These are phyloP conservation scores for Sphagnum magellanicum DNA, from an alignment of 228 moss, liverwort and hornwort genomes.

Conservation along the genomic window DNA sequence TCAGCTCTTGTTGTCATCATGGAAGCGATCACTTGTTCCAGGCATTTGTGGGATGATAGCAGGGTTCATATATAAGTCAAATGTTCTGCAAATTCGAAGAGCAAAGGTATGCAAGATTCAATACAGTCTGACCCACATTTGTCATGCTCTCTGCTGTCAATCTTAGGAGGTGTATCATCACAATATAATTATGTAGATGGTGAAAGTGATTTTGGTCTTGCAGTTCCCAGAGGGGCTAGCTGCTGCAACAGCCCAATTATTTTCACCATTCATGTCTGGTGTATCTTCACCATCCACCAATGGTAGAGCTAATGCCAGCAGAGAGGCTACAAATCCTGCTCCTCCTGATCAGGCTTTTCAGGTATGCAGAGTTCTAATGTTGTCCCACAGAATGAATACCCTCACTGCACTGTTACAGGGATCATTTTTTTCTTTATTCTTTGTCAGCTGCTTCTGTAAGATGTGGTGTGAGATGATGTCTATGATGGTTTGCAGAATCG, in stretches of 20 bases:
- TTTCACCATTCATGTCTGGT: conserved; percentile 69
- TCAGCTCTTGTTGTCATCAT: conserved; percentile 73
- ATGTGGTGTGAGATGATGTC: not conserved
- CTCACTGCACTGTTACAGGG: too few species aligned
- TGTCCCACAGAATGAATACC: not conserved
- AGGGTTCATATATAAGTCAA: conserved; percentile 61
- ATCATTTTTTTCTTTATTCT: too few species aligned
- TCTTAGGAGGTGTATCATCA: too few species aligned
- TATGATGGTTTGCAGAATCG: conserved; percentile 48
- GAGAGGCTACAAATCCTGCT: conserved; percentile 31
- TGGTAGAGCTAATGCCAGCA: conserved; percentile 30
- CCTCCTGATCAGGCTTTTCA: conserved; percentile 47
- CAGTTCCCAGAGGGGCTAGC: conserved; percentile 77
- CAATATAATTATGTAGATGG: too few species aligned
- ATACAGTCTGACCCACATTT: not conserved
- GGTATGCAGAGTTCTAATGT: conserved; percentile 21
- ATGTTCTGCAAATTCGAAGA: conserved; percentile 41
- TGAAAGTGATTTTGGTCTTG: not conserved
- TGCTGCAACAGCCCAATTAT: conserved; percentile 50
- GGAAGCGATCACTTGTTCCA: conserved; percentile 90
- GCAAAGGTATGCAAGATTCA: conserved; percentile 25
- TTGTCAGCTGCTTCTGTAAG: too few species aligned
- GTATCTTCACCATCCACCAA: conserved; percentile 40
- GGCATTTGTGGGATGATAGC: conserved; percentile 90
- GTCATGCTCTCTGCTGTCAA: not conserved